phyloP scores from a whole-genome alignment of 306 rosid species.

The Quillaja saponaria region DNA sequence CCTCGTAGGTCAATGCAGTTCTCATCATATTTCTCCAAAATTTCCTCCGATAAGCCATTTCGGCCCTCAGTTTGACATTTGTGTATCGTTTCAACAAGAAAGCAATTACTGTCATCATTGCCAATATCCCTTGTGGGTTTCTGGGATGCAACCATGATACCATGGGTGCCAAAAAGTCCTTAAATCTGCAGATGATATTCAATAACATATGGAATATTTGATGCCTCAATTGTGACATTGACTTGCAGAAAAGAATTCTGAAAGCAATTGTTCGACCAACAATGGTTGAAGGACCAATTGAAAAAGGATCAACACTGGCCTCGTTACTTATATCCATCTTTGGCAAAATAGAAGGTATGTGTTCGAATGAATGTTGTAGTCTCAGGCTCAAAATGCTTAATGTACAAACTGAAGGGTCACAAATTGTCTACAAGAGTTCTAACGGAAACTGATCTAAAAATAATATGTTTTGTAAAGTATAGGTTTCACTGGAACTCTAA shows the following conservation, averaged over 20 bases:
- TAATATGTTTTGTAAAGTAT: neutral
- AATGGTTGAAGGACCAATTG: constrained; percentile 84
- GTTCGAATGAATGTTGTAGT: neutral
- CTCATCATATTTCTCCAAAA: constrained; percentile 98
- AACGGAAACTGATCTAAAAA: constrained; percentile 1
- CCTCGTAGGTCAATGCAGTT: constrained; percentile 88
- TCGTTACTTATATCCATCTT: constrained; percentile 89
- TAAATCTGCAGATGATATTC: constrained; percentile 48
- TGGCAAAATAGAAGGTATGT: constrained; percentile 18
- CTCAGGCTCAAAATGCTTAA: constrained; percentile 15
- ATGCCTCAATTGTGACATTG: constrained; percentile 67
- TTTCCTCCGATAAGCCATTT: constrained; percentile 89
- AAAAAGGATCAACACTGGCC: constrained; percentile 76
- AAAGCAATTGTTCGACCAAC: constrained; percentile 81
- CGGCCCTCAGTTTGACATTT: constrained; percentile 73
- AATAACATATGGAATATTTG: constrained; percentile 49
- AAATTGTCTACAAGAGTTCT: constrained; percentile 22
- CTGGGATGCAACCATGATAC: constrained; percentile 80
- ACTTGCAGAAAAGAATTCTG: constrained; percentile 77
- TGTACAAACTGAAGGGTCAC: constrained; percentile 10
- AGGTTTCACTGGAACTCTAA: constrained; percentile 2
- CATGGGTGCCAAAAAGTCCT: constrained; percentile 48
- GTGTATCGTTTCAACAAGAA: constrained; percentile 79
- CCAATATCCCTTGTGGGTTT: constrained; percentile 91
- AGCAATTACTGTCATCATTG: constrained; percentile 82